Conservation (phyloP, 352 stramenopile species). For the Phytophthora agathidicida region DNA sequence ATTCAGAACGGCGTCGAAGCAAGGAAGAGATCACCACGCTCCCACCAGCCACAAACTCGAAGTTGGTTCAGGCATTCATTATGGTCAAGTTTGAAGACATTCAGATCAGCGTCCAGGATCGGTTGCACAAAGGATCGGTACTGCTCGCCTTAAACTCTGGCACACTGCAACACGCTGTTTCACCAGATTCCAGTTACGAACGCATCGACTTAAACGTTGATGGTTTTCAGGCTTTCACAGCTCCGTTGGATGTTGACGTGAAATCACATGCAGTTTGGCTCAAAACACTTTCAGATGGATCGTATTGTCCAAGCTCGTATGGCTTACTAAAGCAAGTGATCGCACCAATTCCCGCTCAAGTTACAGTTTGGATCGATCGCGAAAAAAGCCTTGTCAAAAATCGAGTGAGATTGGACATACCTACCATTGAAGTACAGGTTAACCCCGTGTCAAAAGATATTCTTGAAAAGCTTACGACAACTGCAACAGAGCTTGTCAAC, state of each 20-base stretch:
- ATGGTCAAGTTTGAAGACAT: constrained; percentile 80
- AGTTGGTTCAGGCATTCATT: constrained; percentile 59
- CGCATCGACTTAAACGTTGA: constrained; percentile 66
- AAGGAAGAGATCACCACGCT: constrained; percentile 8
- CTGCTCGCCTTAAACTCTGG: constrained; percentile 69
- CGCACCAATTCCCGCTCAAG: constrained; percentile 58
- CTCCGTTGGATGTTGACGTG: constrained; percentile 74
- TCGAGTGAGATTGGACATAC: constrained; percentile 63
- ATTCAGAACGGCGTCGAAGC: constrained; percentile 6
- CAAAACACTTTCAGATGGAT: constrained; percentile 55
- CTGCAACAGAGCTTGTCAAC: constrained; percentile 40
- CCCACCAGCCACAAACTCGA: constrained; percentile 7
- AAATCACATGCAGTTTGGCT: constrained; percentile 74
- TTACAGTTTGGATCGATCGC: constrained; percentile 64
- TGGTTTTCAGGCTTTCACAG: constrained; percentile 69
- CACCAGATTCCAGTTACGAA: constrained; percentile 53
- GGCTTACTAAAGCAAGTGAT: constrained; percentile 72
- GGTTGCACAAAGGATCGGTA: constrained; percentile 68
- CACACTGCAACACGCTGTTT: constrained; percentile 61
- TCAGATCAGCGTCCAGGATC: constrained; percentile 81
- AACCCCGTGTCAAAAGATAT: constrained; percentile 66
- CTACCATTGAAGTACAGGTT: constrained; percentile 56
- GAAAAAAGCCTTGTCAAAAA: constrained; percentile 41
- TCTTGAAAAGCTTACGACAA: constrained; percentile 54
- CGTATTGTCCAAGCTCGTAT: constrained; percentile 65